Percentiles rank a stretch among this genome's conserved stretches.
These are phyloP conservation scores for Globisporangium barbulae DNA, from an alignment of 352 stramenopile genomes.

Conservation along the genomic window DNA sequence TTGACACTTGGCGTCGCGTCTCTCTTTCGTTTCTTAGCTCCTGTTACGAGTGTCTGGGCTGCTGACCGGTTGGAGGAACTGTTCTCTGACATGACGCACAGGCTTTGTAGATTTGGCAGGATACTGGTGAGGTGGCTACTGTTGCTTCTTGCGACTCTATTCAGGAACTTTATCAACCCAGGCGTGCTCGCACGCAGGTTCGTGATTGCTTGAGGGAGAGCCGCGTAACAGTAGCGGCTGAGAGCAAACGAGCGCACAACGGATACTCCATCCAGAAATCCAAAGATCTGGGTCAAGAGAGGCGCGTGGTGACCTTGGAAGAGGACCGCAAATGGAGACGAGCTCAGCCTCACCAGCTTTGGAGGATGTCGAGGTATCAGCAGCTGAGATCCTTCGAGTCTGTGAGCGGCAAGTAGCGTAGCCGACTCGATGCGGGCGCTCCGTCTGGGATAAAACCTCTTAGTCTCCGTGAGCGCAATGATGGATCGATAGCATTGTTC, in stretches of 20 bases:
- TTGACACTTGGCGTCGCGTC: neutral
- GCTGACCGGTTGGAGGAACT: neutral
- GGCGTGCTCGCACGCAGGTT: constrained; percentile 17
- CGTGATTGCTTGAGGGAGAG: constrained; percentile 20
- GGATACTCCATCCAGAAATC: constrained; percentile 16
- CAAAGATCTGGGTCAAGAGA: constrained; percentile 21
- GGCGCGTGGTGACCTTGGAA: constrained; percentile 15
- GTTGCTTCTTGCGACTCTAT: constrained; percentile 1
- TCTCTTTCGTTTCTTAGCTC: constrained; percentile 9
- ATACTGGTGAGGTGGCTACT: neutral
- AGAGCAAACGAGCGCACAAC: constrained; percentile 18
- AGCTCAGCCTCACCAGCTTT: neutral
- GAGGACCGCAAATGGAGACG: constrained; percentile 7
- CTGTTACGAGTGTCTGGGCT: neutral
- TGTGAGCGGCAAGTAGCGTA: neutral
- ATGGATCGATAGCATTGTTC: constrained; percentile 19
- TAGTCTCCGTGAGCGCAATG: neutral
- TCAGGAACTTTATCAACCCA: constrained; percentile 4
- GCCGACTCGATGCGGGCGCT: neutral
- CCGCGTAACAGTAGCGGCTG: constrained; percentile 16
- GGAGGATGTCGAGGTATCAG: too few species aligned
- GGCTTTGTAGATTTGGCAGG: constrained; percentile 19
- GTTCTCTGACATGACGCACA: constrained; percentile 12
- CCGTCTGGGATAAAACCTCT: neutral
- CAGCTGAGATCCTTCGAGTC: neutral